These are phyloP conservation scores for Pyrenophora seminiperda DNA, from an alignment of 2,329 filamentous ascomycete species.

Conservation along the genomic window DNA sequence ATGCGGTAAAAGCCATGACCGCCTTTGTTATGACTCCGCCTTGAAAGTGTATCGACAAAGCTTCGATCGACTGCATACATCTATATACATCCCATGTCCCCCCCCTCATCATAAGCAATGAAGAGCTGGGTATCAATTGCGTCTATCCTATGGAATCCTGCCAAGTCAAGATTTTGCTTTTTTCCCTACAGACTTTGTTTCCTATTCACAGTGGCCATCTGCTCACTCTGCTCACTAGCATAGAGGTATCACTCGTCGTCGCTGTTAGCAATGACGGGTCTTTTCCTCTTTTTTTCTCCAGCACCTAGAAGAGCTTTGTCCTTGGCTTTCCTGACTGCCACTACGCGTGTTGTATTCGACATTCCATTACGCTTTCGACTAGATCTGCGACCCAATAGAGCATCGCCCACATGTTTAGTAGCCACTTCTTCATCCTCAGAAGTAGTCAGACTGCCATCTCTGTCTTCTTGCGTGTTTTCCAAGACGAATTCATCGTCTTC, in stretches of 20 bases:
- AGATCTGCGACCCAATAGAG: background rate
- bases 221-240: background rate
- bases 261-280: slow-evolving; percentile 17
- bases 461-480: slow-evolving; percentile 3
- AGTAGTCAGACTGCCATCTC: background rate
- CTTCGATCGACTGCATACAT: background rate
- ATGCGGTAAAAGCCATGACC: slow-evolving; percentile 69
- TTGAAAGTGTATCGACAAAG: slow-evolving; percentile 5
- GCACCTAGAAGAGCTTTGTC: slow-evolving; percentile 9
- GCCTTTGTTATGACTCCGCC: slow-evolving; percentile 56
- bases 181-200: background rate
- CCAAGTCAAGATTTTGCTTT: background rate
- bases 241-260: slow-evolving; percentile 17
- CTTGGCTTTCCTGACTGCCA: slow-evolving; percentile 6
- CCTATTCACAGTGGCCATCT: background rate
- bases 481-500: slow-evolving; percentile 12
- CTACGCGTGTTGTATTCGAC: slow-evolving; percentile 6
- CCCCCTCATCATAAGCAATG: background rate
- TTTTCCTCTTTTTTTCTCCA: slow-evolving; percentile 23
- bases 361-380: background rate
- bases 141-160: background rate
- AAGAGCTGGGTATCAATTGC: no score
- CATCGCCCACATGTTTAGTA: background rate
- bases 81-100: background rate
- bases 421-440: background rate